A percentile compares a stretch with the other conserved stretches of the same genome.
Conservation (phyloP, 2,329 filamentous ascomycete genomes). For the Exophiala phaeomuriformis region DNA sequence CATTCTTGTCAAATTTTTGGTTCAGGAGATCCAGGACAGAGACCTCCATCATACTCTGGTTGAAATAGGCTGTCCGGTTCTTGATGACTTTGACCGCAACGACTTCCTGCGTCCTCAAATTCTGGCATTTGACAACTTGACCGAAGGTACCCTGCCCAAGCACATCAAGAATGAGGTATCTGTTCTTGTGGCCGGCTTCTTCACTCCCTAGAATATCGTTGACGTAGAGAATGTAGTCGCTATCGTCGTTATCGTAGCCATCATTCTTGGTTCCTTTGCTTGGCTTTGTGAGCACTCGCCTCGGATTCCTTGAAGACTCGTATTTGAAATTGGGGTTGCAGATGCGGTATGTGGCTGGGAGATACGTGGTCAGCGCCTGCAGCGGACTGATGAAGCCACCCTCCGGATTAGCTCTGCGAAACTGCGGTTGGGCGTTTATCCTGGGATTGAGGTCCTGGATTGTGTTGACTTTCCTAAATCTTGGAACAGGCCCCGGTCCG, state of each 20-base stretch:
- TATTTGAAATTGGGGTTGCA: slow-evolving; percentile 99
- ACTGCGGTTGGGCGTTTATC: slow-evolving; percentile 80
- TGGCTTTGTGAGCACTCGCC: slow-evolving; percentile 91
- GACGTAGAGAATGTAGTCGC: slow-evolving; percentile 97
- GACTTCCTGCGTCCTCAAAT: slow-evolving; percentile 95
- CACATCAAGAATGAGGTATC: slow-evolving; percentile 94
- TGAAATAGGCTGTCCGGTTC: slow-evolving; percentile 98
- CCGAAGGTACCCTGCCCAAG: slow-evolving; percentile 96
- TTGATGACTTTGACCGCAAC: slow-evolving; percentile 99
- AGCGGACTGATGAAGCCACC: slow-evolving; percentile 96
- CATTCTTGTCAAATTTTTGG: slow-evolving; percentile 97
- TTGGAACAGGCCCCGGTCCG: slow-evolving; percentile 66
- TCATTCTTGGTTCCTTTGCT: slow-evolving; percentile 99
- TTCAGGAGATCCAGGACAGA: slow-evolving; percentile 96
- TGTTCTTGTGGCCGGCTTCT: slow-evolving; percentile 97
- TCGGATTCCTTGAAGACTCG: slow-evolving; percentile 92
- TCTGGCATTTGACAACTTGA: slow-evolving; percentile 98
- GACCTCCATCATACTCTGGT: slow-evolving; percentile 99
- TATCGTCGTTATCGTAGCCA: slow-evolving; percentile 97
- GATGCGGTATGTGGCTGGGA: slow-evolving; percentile 93
- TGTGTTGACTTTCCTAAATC: slow-evolving; percentile 72
- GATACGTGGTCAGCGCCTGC: slow-evolving; percentile 86
- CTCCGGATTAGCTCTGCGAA: slow-evolving; percentile 88
- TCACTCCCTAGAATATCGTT: slow-evolving; percentile 98
- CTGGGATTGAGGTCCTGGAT: slow-evolving; percentile 70